phyloP scores from a whole-genome alignment of 306 rosid genomes.

The Vachellia pachyceras region DNA sequence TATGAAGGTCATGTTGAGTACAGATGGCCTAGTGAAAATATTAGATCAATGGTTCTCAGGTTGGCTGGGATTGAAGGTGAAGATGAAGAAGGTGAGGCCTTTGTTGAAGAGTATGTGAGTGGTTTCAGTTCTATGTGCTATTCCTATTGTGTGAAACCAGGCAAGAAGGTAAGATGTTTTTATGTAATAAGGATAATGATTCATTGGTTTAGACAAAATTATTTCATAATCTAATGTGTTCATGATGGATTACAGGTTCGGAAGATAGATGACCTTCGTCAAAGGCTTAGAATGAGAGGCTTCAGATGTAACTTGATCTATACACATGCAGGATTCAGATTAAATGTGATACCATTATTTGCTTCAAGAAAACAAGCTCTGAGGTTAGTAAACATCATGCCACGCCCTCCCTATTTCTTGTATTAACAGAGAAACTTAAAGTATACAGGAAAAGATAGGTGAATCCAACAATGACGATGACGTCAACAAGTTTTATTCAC shows the following conservation, averaged over 20 bases:
- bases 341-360: slow-evolving; percentile 70
- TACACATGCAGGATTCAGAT: slow-evolving; percentile 62
- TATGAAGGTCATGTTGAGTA: slow-evolving; percentile 73
- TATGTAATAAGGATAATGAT: slow-evolving; percentile 5
- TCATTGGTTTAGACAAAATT: background rate
- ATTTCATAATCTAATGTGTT: slow-evolving; percentile 1
- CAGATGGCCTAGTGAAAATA: slow-evolving; percentile 80
- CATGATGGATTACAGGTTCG: slow-evolving; percentile 49
- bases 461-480: background rate
- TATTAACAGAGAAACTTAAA: slow-evolving; percentile 2
- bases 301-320: slow-evolving; percentile 79
- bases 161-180: slow-evolving; percentile 51
- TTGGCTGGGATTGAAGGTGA: slow-evolving; percentile 62
- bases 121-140: slow-evolving; percentile 66
- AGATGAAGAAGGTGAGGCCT: slow-evolving; percentile 44
- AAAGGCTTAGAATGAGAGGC: slow-evolving; percentile 81
- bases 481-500: background rate
- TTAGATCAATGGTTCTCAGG: slow-evolving; percentile 67
- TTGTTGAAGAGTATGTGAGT: slow-evolving; percentile 53
- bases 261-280: slow-evolving; percentile 60
- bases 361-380: slow-evolving; percentile 82
- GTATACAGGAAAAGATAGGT: background rate
- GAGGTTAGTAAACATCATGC: slow-evolving; percentile 51
- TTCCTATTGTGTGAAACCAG: slow-evolving; percentile 61
- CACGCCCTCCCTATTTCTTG: background rate